phyloP scores from a whole-genome alignment of 2,329 filamentous ascomycete genomes.

The Colletotrichum musae region DNA sequence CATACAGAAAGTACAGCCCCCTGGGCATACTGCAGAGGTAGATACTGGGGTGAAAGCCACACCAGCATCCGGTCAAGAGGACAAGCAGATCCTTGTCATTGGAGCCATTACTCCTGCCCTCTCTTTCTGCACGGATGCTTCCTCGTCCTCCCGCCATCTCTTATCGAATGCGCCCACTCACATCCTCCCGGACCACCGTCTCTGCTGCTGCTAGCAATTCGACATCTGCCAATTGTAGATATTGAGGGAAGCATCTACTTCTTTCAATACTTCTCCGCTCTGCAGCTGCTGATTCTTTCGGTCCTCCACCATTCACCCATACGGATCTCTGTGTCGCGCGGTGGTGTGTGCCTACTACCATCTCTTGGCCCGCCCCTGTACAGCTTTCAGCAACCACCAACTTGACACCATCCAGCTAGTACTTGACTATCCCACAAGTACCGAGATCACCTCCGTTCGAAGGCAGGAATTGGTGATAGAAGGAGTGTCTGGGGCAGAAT shows the following conservation, averaged over 20 bases:
- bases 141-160: conserved; percentile 8
- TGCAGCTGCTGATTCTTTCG: conserved; percentile 14
- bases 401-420: conserved; percentile 8
- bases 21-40: neutral
- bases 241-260: conserved; percentile 20
- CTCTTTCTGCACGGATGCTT: neutral
- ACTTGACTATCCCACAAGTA: conserved; percentile 34
- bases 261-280: conserved; percentile 28
- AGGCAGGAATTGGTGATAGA: neutral
- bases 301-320: conserved; percentile 21
- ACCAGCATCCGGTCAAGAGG: neutral
- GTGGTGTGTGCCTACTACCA: neutral
- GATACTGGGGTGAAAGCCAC: neutral
- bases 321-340: conserved; percentile 18
- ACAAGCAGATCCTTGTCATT: conserved; percentile 5
- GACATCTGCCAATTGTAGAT: conserved; percentile 37
- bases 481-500: neutral
- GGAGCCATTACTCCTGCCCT: neutral
- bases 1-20: conserved; percentile 6
- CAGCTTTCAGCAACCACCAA: conserved; percentile 5
- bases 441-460: conserved; percentile 14
- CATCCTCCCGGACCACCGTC: conserved; percentile 12
- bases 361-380: conserved; percentile 13
- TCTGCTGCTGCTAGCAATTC: conserved; percentile 2
- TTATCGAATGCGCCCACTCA: conserved; percentile 22